A percentile compares a stretch with the other conserved stretches of the same genome.
These are phyloP conservation scores for Dovyalis caffra DNA, from an alignment of 345 rosid genomes.

Conservation along the genomic window DNA sequence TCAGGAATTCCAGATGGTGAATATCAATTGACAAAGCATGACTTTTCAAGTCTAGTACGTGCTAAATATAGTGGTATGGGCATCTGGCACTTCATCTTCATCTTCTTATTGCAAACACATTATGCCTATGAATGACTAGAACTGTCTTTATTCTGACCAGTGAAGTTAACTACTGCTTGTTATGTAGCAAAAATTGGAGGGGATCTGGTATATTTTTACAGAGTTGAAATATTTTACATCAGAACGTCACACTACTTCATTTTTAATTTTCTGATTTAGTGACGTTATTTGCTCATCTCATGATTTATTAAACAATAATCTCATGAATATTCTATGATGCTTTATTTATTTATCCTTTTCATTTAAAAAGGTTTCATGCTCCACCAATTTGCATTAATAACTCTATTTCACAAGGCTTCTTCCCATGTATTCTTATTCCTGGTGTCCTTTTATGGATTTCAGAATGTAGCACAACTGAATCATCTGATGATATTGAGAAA, in stretches of 20 bases:
- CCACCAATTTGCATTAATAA: not conserved
- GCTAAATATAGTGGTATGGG: constrained; percentile 80
- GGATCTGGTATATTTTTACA: not conserved
- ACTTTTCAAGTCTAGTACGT: constrained; percentile 59
- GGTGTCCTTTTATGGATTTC: constrained; percentile 37
- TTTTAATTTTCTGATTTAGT: not conserved
- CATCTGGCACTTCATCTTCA: constrained; percentile 18
- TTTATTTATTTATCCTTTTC: not conserved
- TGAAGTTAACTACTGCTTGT: not conserved
- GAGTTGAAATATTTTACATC: not conserved
- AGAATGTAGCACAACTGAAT: constrained; percentile 96
- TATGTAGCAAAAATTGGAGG: not conserved
- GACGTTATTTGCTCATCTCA: not conserved
- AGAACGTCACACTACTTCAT: not conserved
- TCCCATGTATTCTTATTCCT: constrained; percentile 11
- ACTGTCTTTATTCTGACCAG: not conserved
- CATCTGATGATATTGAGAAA: constrained; percentile 92
- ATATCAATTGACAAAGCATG: constrained; percentile 69
- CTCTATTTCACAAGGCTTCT: not conserved
- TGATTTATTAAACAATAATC: not conserved
- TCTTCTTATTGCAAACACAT: not conserved
- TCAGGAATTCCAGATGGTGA: constrained; percentile 63
- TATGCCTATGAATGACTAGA: not conserved
- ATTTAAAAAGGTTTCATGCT: not conserved
- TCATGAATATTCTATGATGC: not conserved